These are phyloP conservation scores for Pseudogymnoascus sp. DNA, from an alignment of 2,329 filamentous ascomycete species.

Conservation along the genomic window DNA sequence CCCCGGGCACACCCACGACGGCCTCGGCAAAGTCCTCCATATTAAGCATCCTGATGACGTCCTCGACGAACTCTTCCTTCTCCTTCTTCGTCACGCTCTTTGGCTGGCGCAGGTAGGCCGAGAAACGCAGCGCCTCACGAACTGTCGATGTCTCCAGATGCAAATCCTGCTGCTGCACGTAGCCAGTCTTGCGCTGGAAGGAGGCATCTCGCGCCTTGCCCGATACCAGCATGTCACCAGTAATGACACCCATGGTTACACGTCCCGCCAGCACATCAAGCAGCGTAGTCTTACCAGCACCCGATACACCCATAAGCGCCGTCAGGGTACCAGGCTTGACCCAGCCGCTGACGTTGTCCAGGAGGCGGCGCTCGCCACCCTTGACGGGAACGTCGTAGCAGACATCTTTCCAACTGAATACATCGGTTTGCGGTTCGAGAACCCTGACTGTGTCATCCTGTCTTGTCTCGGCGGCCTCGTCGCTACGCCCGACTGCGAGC, in stretches of 20 bases:
- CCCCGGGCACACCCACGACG: conserved; percentile 81
- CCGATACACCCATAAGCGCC: conserved; percentile 61
- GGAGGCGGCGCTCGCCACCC: conserved; percentile 51
- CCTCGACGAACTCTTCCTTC: conserved; percentile 81
- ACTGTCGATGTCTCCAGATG: conserved; percentile 80
- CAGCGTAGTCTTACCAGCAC: conserved; percentile 82
- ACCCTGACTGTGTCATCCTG: conserved; percentile 21
- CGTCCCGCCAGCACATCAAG: conserved; percentile 72
- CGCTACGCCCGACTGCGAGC: conserved; percentile 9
- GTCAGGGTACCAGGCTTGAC: conserved; percentile 64
- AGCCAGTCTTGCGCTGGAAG: conserved; percentile 88
- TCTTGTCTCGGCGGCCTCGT: conserved; percentile 11
- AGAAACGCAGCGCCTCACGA: conserved; percentile 80
- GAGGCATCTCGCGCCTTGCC: conserved; percentile 47
- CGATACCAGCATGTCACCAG: conserved; percentile 59
- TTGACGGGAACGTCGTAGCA: conserved; percentile 74
- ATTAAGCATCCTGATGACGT: conserved; percentile 84
- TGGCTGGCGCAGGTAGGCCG: conserved; percentile 78
- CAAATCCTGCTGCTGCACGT: conserved; percentile 89
- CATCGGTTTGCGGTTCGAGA: conserved; percentile 23
- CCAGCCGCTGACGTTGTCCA: conserved; percentile 65
- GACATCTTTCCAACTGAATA: conserved; percentile 30
- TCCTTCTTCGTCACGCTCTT: conserved; percentile 61
- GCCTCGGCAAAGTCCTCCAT: conserved; percentile 90
- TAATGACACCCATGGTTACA: conserved; percentile 81